Percentiles rank a stretch among this genome's conserved stretches.
These are phyloP conservation scores for Diatrype stigma DNA, from an alignment of 2,329 filamentous ascomycete species.

Conservation along the genomic window DNA sequence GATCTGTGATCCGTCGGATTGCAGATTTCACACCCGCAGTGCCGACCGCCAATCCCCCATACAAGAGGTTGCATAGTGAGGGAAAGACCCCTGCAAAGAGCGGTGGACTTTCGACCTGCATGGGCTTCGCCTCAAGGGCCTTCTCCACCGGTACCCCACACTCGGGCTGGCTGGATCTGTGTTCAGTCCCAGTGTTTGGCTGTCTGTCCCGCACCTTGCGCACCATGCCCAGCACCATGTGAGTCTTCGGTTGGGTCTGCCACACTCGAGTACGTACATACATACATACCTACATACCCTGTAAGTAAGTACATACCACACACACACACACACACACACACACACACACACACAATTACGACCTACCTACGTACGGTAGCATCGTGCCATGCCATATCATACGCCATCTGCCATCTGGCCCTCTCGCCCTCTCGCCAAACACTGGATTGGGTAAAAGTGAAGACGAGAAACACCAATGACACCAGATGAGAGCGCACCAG, in stretches of 20 bases:
- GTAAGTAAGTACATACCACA: not conserved
- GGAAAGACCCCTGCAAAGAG: slow-evolving; percentile 27
- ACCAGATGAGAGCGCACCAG: too few relatives aligned
- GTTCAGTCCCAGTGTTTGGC: too few relatives aligned
- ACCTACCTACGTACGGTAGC: not conserved
- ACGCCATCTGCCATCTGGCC: too few relatives aligned
- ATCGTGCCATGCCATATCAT: not conserved
- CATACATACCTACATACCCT: not conserved
- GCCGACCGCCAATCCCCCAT: slow-evolving; percentile 28
- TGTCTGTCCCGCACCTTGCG: too few relatives aligned
- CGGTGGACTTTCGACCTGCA: slow-evolving; percentile 25
- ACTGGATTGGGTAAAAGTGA: too few relatives aligned
- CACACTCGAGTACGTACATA: not conserved
- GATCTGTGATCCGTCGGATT: not conserved
- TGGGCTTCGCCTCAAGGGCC: slow-evolving; percentile 11
- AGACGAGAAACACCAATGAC: too few relatives aligned
- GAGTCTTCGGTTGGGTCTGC: not conserved
- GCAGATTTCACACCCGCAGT: not conserved
- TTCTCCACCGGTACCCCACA: not conserved
- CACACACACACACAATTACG: not conserved
- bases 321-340: not conserved
- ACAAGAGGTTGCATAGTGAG: slow-evolving; percentile 21
- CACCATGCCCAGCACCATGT: not conserved
- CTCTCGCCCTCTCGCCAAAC: too few relatives aligned
- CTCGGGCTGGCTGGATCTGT: not conserved